Evolutionary conservation across 331 rosid genomes (phyloP).

Genomic region (Malus hybrid): DNA sequence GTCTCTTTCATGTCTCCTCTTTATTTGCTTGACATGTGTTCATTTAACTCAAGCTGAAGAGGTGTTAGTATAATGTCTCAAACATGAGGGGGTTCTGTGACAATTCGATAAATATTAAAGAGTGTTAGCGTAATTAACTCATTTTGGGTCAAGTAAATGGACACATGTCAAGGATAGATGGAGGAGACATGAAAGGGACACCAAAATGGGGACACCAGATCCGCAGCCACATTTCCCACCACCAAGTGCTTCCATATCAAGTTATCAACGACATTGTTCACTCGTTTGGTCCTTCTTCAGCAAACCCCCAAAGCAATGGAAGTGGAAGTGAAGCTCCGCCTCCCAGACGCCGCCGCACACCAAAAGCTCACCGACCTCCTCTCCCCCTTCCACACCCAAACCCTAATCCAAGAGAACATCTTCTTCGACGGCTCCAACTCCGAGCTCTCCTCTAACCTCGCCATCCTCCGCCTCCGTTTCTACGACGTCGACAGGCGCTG

Average conservation of each 20-base stretch:
- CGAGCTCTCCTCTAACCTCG: conserved; percentile 49
- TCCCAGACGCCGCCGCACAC: conserved; percentile 42
- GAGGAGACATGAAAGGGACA: no score
- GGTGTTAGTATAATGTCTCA: no score
- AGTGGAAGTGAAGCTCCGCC: conserved; percentile 55
- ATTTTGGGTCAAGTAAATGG: no score
- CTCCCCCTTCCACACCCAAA: conserved; percentile 43
- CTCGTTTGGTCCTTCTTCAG: background rate
- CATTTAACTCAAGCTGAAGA: no score
- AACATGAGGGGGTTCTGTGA: no score
- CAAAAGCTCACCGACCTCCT: conserved; percentile 49
- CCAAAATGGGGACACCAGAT: no score
- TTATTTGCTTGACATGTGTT: no score
- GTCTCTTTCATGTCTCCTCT: no score
- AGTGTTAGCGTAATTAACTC: no score
- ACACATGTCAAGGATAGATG: no score
- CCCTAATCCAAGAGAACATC: conserved; percentile 51
- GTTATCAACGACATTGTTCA: background rate
- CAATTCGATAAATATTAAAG: no score
- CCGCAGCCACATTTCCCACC: background rate
- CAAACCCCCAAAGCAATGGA: conserved; percentile 28
- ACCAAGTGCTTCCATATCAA: background rate
- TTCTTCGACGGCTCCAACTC: conserved; percentile 50
- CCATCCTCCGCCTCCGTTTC: conserved; percentile 54
- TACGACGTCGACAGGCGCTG: conserved; percentile 17